phyloP scores from a whole-genome alignment of 495 filamentous ascomycete genomes.

The Neurospora tetrasperma region DNA sequence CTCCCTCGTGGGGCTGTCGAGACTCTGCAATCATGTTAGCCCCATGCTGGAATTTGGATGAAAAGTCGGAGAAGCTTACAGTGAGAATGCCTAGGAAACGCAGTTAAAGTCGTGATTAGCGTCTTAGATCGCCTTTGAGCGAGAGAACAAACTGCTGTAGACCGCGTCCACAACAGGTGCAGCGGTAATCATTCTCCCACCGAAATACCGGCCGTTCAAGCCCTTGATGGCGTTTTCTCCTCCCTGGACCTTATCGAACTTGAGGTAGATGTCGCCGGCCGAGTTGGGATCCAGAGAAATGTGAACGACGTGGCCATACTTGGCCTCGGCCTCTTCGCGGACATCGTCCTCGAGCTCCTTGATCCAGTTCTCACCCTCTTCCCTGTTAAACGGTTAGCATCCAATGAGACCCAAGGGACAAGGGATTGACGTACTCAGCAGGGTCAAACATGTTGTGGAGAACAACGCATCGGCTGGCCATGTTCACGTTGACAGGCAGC shows the following conservation, averaged over 20 bases:
- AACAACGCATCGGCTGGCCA: conserved; percentile 89
- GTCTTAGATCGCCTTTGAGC: conserved; percentile 61
- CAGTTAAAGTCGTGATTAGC: conserved; percentile 39
- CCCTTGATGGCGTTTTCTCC: conserved; percentile 97
- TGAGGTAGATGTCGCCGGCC: conserved; percentile 93
- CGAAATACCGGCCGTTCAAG: conserved; percentile 93
- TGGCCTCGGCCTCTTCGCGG: conserved; percentile 81
- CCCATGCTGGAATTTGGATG: too few species aligned
- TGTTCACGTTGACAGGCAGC: conserved; percentile 75
- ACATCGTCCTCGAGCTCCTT: conserved; percentile 95
- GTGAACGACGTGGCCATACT: conserved; percentile 98
- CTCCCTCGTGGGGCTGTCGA: not conserved
- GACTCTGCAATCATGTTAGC: not conserved
- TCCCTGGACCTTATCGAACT: conserved; percentile 89
- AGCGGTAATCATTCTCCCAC: conserved; percentile 78
- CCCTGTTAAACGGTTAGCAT: conserved; percentile 50
- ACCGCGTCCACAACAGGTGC: conserved; percentile 95
- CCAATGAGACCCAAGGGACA: not conserved
- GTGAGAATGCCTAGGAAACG: conserved; percentile 29
- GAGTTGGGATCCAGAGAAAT: conserved; percentile 90
- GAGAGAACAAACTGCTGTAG: conserved; percentile 93
- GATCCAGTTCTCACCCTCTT: conserved; percentile 79
- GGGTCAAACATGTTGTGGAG: conserved; percentile 94
- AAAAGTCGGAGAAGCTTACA: conserved; percentile 12
- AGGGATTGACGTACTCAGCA: conserved; percentile 57